Evolutionary conservation across 78 protist genomes (phyloP).

Genomic region (Neovahlkampfia damariscottae): DNA sequence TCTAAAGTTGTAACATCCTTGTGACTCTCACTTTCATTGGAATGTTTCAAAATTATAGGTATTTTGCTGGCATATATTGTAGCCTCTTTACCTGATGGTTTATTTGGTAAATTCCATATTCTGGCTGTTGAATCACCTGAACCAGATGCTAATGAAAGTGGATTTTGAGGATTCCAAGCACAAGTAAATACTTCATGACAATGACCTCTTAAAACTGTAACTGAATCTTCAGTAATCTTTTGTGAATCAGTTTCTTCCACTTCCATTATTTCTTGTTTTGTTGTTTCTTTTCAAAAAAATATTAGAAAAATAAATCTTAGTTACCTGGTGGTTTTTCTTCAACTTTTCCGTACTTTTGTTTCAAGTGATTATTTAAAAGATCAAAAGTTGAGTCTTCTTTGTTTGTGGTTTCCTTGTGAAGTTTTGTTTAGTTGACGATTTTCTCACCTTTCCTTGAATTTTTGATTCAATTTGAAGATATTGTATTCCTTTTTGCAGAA

Average conservation of each 20-base stretch:
- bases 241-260: not conserved
- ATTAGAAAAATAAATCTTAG: not conserved
- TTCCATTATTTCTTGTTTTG: not conserved
- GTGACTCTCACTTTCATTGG: not conserved
- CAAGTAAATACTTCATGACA: slow-evolving; percentile 62
- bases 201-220: slow-evolving; percentile 46
- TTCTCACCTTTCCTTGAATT: slow-evolving; percentile 12
- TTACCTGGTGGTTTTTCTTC: not conserved
- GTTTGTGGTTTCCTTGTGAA: slow-evolving; percentile 2
- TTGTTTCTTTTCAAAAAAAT: not conserved
- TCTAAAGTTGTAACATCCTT: slow-evolving; percentile 82
- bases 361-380: not conserved
- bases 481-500: slow-evolving; percentile 82
- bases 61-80: not conserved
- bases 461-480: slow-evolving; percentile 84
- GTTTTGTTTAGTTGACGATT: slow-evolving; percentile 15
- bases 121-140: slow-evolving; percentile 83
- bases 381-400: not conserved
- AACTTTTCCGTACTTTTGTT: not conserved
- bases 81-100: not conserved
- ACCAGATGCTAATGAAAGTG: slow-evolving; percentile 15
- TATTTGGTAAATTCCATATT: slow-evolving; percentile 50
- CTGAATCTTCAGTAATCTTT: slow-evolving; percentile 32
- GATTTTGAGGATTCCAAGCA: slow-evolving; percentile 41
- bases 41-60: not conserved